Percentiles rank a stretch among this genome's conserved stretches.
Evolutionary conservation across 495 filamentous ascomycete genomes (phyloP).

Genomic region (Articulospora tetracladia): DNA sequence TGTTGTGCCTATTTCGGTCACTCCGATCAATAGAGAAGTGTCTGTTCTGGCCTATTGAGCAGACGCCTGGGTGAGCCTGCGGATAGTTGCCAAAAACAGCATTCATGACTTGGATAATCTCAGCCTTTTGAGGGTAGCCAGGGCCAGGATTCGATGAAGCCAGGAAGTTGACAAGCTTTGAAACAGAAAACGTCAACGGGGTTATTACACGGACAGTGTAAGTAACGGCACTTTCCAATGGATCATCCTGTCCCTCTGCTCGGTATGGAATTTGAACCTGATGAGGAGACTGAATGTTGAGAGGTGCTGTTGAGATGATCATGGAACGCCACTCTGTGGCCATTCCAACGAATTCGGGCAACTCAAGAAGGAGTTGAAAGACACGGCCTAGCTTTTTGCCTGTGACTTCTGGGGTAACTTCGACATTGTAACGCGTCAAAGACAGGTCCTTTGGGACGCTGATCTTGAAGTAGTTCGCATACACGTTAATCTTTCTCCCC

Average conservation of each 20-base stretch:
- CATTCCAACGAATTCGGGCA: slow-evolving; percentile 37
- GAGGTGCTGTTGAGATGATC: slow-evolving; percentile 36
- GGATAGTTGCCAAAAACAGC: slow-evolving; percentile 42
- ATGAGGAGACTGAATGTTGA: slow-evolving; percentile 17
- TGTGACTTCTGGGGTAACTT: slow-evolving; percentile 28
- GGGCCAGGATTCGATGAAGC: slow-evolving; percentile 37
- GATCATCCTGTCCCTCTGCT: slow-evolving; percentile 29
- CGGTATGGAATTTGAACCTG: slow-evolving; percentile 29
- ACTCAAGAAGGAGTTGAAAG: slow-evolving; percentile 42
- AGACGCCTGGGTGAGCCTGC: slow-evolving; percentile 23
- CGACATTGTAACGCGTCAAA: slow-evolving; percentile 42
- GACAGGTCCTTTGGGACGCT: slow-evolving; percentile 28
- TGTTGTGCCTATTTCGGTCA: slow-evolving; percentile 10
- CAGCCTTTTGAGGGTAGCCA: slow-evolving; percentile 31
- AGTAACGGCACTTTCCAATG: slow-evolving; percentile 30
- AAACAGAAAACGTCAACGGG: slow-evolving; percentile 41
- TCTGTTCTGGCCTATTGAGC: slow-evolving; percentile 32
- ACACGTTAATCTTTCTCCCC: slow-evolving; percentile 39
- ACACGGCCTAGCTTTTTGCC: slow-evolving; percentile 46
- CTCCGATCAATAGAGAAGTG: slow-evolving; percentile 36
- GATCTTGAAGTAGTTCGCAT: slow-evolving; percentile 50
- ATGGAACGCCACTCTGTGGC: slow-evolving; percentile 48
- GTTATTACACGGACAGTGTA: slow-evolving; percentile 37
- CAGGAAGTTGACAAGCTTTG: slow-evolving; percentile 50
- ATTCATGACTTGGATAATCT: slow-evolving; percentile 44